Conservation (phyloP, 2,329 filamentous ascomycete species). For the Talaromyces rugulosus region DNA sequence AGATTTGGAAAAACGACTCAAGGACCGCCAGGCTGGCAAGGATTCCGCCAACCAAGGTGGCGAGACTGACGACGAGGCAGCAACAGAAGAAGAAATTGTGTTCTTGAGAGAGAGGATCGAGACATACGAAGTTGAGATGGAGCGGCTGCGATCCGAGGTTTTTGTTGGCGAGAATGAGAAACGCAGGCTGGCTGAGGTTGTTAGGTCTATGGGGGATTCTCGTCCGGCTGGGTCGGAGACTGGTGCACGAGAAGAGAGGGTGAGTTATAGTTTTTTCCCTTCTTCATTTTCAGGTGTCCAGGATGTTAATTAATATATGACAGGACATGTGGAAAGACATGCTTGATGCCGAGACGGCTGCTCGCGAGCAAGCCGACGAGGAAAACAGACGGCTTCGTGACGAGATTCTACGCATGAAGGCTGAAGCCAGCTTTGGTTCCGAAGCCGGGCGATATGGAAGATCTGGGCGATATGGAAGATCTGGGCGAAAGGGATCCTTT, state of each 20-base stretch:
- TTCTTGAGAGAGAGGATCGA: slow-evolving; percentile 83
- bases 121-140: slow-evolving; percentile 76
- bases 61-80: slow-evolving; percentile 39
- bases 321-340: slow-evolving; percentile 92
- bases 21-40: slow-evolving; percentile 47
- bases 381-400: slow-evolving; percentile 81
- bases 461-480: slow-evolving; percentile 29
- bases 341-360: slow-evolving; percentile 82
- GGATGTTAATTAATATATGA: slow-evolving; percentile 13
- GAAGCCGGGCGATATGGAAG: slow-evolving; percentile 28
- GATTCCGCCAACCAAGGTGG: slow-evolving; percentile 41
- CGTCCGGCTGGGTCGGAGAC: slow-evolving; percentile 46
- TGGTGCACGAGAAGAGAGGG: slow-evolving; percentile 46
- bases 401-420: slow-evolving; percentile 68
- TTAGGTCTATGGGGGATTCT: slow-evolving; percentile 60
- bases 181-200: slow-evolving; percentile 76
- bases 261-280: slow-evolving; percentile 23
- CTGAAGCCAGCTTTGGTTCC: slow-evolving; percentile 30
- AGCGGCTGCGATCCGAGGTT: slow-evolving; percentile 73
- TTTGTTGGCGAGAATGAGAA: slow-evolving; percentile 80
- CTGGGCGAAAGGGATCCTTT: slow-evolving; percentile 32
- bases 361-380: slow-evolving; percentile 84
- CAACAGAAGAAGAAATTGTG: slow-evolving; percentile 75
- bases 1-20: slow-evolving; percentile 77
- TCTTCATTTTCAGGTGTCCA: not conserved